A percentile compares a stretch with the other conserved stretches of the same genome.
Evolutionary conservation across 1,139 yeast species (phyloP).

Genomic region (Waltiozyma sp.): DNA sequence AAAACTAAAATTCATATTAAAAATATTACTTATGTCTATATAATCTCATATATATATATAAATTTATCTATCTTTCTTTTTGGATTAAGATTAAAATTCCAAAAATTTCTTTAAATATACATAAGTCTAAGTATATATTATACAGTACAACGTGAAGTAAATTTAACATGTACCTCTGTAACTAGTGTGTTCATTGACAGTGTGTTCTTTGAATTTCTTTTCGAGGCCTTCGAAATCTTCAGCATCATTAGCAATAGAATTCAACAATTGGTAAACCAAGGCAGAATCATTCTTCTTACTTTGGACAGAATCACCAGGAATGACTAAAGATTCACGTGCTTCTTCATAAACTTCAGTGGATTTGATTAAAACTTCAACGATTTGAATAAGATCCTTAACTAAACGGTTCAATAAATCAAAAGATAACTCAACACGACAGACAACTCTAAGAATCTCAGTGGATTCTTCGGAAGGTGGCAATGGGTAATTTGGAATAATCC

Average conservation of each 20-base stretch:
- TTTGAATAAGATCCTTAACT: conserved; percentile 51
- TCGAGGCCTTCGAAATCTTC: conserved; percentile 7
- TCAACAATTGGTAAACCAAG: conserved; percentile 26
- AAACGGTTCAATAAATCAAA: conserved; percentile 65
- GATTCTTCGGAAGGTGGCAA: conserved; percentile 48
- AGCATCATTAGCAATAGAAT: conserved; percentile 29
- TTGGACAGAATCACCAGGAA: background rate
- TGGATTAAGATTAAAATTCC: too few species aligned
- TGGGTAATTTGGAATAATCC: conserved; percentile 85
- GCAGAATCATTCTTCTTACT: conserved; percentile 14
- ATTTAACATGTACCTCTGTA: conserved; percentile 45
- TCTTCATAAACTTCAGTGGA: conserved; percentile 27
- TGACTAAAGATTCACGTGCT: conserved; percentile 16
- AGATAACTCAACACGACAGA: conserved; percentile 63
- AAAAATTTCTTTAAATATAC: too few species aligned
- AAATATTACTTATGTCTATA: too few species aligned
- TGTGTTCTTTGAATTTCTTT: conserved; percentile 21
- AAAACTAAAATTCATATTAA: too few species aligned
- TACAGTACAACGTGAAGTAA: background rate
- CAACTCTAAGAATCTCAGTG: conserved; percentile 71
- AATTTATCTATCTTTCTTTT: too few species aligned
- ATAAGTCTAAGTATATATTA: too few species aligned
- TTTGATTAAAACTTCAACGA: conserved; percentile 41
- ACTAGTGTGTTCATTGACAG: conserved; percentile 27
- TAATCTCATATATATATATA: too few species aligned